phyloP scores from a whole-genome alignment of 192 early-diverging fungal genomes.

The Mortierella hygrophila region DNA sequence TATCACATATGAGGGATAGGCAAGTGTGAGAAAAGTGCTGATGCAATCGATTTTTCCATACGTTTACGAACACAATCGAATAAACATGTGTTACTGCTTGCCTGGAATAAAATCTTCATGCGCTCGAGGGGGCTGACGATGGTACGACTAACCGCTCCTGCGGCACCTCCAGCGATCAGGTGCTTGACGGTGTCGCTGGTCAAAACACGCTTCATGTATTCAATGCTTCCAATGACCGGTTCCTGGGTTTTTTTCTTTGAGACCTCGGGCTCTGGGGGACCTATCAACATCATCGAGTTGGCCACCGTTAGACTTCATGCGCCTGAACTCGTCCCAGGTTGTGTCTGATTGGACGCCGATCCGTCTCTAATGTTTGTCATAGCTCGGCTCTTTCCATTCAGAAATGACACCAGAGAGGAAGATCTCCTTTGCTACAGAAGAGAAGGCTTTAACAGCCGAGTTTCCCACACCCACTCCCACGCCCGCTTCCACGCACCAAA shows the following conservation, averaged over 20 bases:
- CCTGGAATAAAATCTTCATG: slow-evolving; percentile 91
- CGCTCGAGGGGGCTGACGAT: slow-evolving; percentile 86
- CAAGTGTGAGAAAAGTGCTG: background rate
- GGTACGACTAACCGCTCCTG: slow-evolving; percentile 83
- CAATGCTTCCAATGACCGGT: background rate
- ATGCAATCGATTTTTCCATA: background rate
- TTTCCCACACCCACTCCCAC: background rate
- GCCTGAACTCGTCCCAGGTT: background rate
- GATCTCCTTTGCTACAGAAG: background rate
- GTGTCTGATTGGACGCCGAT: background rate
- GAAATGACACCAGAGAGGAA: too few relatives aligned
- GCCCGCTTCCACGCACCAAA: background rate
- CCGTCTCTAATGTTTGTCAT: background rate
- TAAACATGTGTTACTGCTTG: slow-evolving; percentile 44
- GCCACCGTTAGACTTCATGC: background rate
- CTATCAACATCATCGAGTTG: background rate
- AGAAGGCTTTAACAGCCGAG: background rate
- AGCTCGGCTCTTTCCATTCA: too few relatives aligned
- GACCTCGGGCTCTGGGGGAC: background rate
- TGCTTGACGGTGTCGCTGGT: slow-evolving; percentile 78
- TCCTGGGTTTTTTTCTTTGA: background rate
- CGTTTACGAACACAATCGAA: background rate
- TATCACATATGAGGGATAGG: background rate
- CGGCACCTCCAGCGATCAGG: slow-evolving; percentile 80
- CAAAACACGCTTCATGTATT: slow-evolving; percentile 21